Evolutionary conservation across 2,329 filamentous ascomycete genomes (phyloP).

Genomic region (Karstenula rhodostoma): DNA sequence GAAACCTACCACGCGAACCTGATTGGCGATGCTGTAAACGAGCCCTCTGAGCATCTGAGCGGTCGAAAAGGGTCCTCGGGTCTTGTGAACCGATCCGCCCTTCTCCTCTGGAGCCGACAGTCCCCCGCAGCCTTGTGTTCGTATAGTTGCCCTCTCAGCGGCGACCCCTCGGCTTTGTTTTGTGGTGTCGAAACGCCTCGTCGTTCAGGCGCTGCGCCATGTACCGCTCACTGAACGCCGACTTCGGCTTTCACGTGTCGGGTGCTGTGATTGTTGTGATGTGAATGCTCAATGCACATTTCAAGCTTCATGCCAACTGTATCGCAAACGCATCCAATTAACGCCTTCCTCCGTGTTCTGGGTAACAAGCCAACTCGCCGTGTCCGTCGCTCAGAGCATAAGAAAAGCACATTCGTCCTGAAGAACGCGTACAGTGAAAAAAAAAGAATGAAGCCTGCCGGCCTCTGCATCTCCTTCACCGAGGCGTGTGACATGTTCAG

Average conservation of each 20-base stretch:
- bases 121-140: too few species aligned
- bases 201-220: background rate
- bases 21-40: background rate
- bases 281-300: background rate
- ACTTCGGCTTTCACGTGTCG: constrained; percentile 9
- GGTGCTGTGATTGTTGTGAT: background rate
- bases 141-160: too few species aligned
- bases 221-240: constrained; percentile 5
- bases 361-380: background rate
- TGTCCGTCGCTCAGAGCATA: background rate
- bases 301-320: background rate
- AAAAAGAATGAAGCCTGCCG: background rate
- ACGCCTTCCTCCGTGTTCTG: background rate
- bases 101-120: background rate
- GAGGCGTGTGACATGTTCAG: background rate
- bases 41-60: background rate
- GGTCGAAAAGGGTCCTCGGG: background rate
- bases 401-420: background rate
- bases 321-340: background rate
- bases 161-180: too few species aligned
- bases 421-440: background rate
- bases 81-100: background rate
- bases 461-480: background rate
- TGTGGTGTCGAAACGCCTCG: background rate
- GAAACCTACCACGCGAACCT: background rate